These are phyloP conservation scores for Coniophora puteana DNA, from an alignment of 1,284 basidiomycete genomes.

Conservation along the genomic window DNA sequence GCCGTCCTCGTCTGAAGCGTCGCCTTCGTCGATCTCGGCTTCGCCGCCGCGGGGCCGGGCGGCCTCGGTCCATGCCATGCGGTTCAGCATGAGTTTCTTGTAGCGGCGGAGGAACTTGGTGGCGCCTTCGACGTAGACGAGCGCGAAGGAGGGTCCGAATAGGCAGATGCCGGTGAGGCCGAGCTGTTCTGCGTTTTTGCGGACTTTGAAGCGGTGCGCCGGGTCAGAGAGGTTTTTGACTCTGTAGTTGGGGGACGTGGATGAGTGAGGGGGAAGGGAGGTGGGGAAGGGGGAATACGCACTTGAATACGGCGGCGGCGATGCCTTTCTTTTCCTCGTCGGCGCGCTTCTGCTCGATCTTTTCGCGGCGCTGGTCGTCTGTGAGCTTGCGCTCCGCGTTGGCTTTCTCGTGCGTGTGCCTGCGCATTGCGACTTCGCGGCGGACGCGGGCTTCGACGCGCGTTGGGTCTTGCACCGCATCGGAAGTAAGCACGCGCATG, in stretches of 20 bases:
- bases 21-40: constrained; percentile 57
- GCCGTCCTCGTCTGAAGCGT: constrained; percentile 39
- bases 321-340: constrained; percentile 90
- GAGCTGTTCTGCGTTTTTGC: constrained; percentile 92
- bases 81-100: constrained; percentile 82
- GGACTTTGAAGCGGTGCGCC: constrained; percentile 93
- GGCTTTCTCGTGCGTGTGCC: constrained; percentile 88
- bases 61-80: constrained; percentile 94
- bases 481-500: constrained; percentile 97
- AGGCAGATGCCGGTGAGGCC: constrained; percentile 87
- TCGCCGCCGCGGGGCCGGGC: constrained; percentile 74
- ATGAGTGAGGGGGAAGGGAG: background rate
- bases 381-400: constrained; percentile 91
- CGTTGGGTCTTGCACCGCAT: constrained; percentile 96
- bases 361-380: constrained; percentile 85
- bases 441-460: constrained; percentile 95
- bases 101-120: constrained; percentile 86
- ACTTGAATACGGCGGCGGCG: constrained; percentile 88
- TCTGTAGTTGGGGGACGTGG: constrained; percentile 36
- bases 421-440: constrained; percentile 88
- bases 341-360: constrained; percentile 78
- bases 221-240: constrained; percentile 90
- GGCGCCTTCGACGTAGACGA: constrained; percentile 94
- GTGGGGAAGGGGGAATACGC: constrained; percentile 26
- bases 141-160: constrained; percentile 84